Evolutionary conservation across 768 basidiomycete genomes (phyloP).

Genomic region (Vararia minispora): DNA sequence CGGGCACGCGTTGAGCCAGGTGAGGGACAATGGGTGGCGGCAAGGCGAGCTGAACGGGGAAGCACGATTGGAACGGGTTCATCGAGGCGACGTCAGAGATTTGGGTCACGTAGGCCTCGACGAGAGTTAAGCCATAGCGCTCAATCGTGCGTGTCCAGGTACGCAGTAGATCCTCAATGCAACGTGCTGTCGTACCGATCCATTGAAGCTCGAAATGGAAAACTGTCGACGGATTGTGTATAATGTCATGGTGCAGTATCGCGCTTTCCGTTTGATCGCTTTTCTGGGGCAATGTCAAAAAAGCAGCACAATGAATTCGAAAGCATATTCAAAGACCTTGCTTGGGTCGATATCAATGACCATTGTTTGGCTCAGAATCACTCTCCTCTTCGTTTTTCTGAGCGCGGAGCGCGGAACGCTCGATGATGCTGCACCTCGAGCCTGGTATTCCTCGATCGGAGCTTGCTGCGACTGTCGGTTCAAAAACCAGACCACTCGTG

Average conservation of each 20-base stretch:
- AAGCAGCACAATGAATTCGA: background rate
- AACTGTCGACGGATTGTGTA: conserved; percentile 88
- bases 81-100: conserved; percentile 78
- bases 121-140: conserved; percentile 80
- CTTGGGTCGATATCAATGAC: conserved; percentile 77
- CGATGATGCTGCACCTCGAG: conserved; percentile 17
- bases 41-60: conserved; percentile 66
- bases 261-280: conserved; percentile 85
- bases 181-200: conserved; percentile 88
- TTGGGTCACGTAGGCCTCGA: conserved; percentile 89
- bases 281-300: conserved; percentile 31
- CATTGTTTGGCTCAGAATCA: conserved; percentile 82
- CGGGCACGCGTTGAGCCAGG: conserved; percentile 54
- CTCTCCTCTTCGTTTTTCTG: conserved; percentile 41
- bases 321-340: conserved; percentile 34
- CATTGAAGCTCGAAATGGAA: conserved; percentile 98
- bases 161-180: conserved; percentile 80
- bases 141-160: conserved; percentile 78
- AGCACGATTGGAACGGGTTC: conserved; percentile 89
- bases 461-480: conserved; percentile 22
- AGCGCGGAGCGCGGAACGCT: conserved; percentile 24
- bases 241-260: conserved; percentile 85
- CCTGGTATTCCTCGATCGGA: conserved; percentile 1
- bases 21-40: conserved; percentile 64
- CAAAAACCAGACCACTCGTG: conserved; percentile 58